Evolutionary conservation across 2,329 filamentous ascomycete species (phyloP), one percentile per base, ranked within the genome.

Genomic region (Periconia sp.): DNA sequence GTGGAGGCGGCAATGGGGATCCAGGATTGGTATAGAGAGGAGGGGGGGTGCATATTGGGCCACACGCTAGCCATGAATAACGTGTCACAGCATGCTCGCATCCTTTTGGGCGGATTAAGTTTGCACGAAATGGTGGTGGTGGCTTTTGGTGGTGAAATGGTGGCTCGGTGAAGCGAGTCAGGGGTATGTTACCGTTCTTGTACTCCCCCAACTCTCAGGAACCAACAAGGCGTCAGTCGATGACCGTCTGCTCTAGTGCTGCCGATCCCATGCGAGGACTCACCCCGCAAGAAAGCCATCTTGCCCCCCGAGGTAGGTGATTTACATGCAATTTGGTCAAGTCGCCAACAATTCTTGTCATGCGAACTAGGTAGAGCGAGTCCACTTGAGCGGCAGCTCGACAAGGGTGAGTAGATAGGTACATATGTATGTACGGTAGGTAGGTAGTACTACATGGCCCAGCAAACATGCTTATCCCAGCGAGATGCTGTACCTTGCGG

Each of bases 81-180:
- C 41, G 54, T 61, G 56, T 52, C 51, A 66, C 67, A 55, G 58
- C 54, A 57, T 56, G 54, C 57, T 56, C 55, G 56, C 47, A 62
- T 58, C 56, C 58, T 61, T 53, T 58, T 59, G 57, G 55, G 49
- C 56, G 27, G 50, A 56, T 45, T 54, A 54, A 50, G 54, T 59
- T 27, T 44, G 56, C 40, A 50, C 55, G 41, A 50, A 61, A 63
- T 60, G 61, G 27, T 31, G n/a, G 33, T 52, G 53, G 46, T 55
- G 61, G 56, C 33, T 47, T 46, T 47, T 37, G 23, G 7, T 43
- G 41, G 52, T 41, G 48, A 49, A 45, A 33, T 58, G 47, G 55
- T 62, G 62, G 63, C 58, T 56, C 57, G 53, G 58, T 55, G 52
- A 61, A 65, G 57, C 66, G 65, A 69, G 64, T 64, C 64, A 69